phyloP scores from a whole-genome alignment of 257 asterid genomes.

The Nicotiana noctiflora region DNA sequence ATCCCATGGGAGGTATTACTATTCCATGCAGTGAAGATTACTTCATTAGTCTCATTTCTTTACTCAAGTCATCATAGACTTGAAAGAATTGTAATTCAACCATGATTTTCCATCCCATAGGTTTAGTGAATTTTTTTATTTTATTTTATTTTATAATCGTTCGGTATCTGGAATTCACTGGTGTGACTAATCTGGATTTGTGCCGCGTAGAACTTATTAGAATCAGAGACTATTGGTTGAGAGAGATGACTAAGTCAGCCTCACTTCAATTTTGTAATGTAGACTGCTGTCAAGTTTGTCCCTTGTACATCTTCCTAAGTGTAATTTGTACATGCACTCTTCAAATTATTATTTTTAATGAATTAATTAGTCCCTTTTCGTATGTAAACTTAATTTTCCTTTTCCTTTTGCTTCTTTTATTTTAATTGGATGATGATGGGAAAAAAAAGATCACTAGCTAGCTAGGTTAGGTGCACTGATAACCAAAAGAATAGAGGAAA shows the following conservation, averaged over 20 bases:
- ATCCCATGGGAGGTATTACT: slow-evolving; percentile 40
- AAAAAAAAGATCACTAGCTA: neutral
- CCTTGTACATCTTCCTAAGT: neutral
- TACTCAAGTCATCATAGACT: slow-evolving; percentile 10
- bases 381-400: too few species aligned
- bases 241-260: neutral
- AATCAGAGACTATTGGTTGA: neutral
- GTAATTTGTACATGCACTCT: neutral
- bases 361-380: too few species aligned
- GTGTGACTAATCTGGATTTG: neutral
- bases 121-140: neutral
- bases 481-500: neutral
- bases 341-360: neutral
- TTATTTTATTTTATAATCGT: neutral
- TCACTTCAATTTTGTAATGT: neutral
- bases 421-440: neutral
- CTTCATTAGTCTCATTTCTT: slow-evolving; percentile 28
- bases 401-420: neutral
- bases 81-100: neutral
- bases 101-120: neutral
- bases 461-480: neutral
- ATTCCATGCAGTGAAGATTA: slow-evolving; percentile 39
- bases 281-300: neutral
- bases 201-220: too few species aligned
- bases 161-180: neutral